Conservation (phyloP, 2,329 filamentous ascomycete species). For the Colletotrichum plurivorum region DNA sequence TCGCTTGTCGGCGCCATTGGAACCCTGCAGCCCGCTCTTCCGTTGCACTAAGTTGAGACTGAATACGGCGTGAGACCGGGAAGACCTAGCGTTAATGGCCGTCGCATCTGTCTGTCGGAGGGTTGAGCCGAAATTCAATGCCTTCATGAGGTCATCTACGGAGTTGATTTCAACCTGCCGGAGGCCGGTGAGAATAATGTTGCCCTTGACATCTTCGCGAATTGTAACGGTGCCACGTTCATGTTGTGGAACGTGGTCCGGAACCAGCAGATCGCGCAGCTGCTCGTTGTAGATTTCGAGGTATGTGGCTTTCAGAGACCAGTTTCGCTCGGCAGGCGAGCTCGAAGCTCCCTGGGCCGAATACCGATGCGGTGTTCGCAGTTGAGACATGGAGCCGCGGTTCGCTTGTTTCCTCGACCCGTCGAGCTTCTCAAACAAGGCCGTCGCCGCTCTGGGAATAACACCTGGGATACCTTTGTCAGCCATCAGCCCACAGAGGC, state of each 20-base stretch:
- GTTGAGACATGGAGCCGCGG: conserved; percentile 80
- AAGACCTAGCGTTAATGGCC: conserved; percentile 97
- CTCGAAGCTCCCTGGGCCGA: conserved; percentile 67
- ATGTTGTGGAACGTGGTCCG: conserved; percentile 76
- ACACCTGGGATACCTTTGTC: conserved; percentile 73
- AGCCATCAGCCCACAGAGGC: conserved; percentile 11
- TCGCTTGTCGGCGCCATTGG: conserved; percentile 81
- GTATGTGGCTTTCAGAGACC: conserved; percentile 94
- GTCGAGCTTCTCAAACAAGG: conserved; percentile 90
- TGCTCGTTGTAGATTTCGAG: conserved; percentile 99
- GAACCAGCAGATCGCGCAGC: conserved; percentile 87
- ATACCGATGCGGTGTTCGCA: conserved; percentile 85
- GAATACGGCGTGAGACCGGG: conserved; percentile 97
- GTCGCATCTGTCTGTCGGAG: conserved; percentile 98
- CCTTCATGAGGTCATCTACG: conserved; percentile 89
- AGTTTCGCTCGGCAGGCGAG: conserved; percentile 76
- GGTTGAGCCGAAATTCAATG: conserved; percentile 90
- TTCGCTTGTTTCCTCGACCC: conserved; percentile 64
- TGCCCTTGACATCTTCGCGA: conserved; percentile 93
- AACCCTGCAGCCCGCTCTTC: conserved; percentile 70
- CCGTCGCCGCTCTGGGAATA: conserved; percentile 90
- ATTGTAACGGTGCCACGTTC: conserved; percentile 90
- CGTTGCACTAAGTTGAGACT: conserved; percentile 93
- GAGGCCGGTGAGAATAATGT: conserved; percentile 92
- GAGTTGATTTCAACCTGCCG: conserved; percentile 91